A percentile compares a stretch with the other conserved stretches of the same genome.
Conservation (phyloP, 1,284 basidiomycete species). For the Microbotryum intermedium region DNA sequence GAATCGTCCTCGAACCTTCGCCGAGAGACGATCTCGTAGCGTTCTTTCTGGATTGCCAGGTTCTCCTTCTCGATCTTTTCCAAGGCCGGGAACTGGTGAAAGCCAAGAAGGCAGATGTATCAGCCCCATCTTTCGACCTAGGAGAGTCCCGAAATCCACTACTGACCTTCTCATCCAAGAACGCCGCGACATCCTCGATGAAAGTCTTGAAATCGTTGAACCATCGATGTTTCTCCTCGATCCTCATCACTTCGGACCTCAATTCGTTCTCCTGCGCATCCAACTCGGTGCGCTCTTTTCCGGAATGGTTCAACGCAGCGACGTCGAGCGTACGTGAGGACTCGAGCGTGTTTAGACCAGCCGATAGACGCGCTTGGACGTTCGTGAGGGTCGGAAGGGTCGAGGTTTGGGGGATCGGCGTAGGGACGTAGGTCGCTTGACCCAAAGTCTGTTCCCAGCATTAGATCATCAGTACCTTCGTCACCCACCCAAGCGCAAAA, state of each 20-base stretch:
- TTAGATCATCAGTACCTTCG: no score
- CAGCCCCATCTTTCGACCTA: background rate
- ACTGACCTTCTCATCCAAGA: slow-evolving; percentile 81
- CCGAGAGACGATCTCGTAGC: slow-evolving; percentile 56
- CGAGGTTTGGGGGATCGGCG: slow-evolving; percentile 49
- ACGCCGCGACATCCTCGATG: slow-evolving; percentile 76
- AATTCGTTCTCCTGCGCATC: slow-evolving; percentile 69
- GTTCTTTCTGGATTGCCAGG: slow-evolving; percentile 62
- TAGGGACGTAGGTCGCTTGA: slow-evolving; percentile 52
- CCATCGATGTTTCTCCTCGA: slow-evolving; percentile 79
- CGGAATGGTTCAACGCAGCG: slow-evolving; percentile 35
- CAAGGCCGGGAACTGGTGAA: slow-evolving; percentile 62
- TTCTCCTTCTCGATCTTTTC: slow-evolving; percentile 80
- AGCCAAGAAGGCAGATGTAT: background rate
- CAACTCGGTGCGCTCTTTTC: slow-evolving; percentile 59
- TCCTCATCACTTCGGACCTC: slow-evolving; percentile 63
- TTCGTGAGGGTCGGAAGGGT: slow-evolving; percentile 56
- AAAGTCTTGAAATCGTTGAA: slow-evolving; percentile 74
- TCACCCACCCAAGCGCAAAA: background rate
- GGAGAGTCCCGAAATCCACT: background rate
- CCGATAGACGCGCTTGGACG: slow-evolving; percentile 60
- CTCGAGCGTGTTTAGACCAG: slow-evolving; percentile 53
- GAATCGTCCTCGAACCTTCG: slow-evolving; percentile 64
- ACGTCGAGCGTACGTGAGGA: slow-evolving; percentile 32
- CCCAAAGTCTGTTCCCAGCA: background rate